Conservation (phyloP, 1,284 basidiomycete genomes). For the Neotropicomus parvogracilis region DNA sequence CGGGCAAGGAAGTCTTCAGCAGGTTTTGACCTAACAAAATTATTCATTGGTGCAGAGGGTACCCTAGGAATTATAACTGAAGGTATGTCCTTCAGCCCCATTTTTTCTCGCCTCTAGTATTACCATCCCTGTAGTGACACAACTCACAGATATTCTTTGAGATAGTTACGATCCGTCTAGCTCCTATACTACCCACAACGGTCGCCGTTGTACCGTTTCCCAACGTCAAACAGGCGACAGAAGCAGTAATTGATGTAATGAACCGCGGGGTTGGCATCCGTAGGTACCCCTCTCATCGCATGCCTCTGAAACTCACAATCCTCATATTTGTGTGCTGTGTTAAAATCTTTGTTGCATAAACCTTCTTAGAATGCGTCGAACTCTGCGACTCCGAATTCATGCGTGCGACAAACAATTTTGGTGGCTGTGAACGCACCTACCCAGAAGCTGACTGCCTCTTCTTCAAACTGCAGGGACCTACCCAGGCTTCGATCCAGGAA, state of each 20-base stretch:
- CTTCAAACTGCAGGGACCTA: conserved; percentile 84
- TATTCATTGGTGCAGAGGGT: conserved; percentile 94
- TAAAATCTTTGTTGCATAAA: not conserved
- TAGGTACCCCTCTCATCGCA: conserved; percentile 33
- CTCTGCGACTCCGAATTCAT: conserved; percentile 72
- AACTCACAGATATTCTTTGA: conserved; percentile 3
- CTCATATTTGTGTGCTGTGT: not conserved
- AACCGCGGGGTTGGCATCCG: conserved; percentile 71
- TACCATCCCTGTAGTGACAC: not conserved
- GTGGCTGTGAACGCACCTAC: conserved; percentile 56
- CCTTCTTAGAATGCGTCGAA: conserved; percentile 65
- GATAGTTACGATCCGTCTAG: conserved; percentile 72
- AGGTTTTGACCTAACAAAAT: conserved; percentile 86
- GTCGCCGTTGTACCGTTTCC: conserved; percentile 71
- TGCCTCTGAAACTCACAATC: not conserved
- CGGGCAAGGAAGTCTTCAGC: conserved; percentile 87
- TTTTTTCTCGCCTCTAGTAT: not conserved
- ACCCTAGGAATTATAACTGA: conserved; percentile 93
- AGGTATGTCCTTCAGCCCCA: conserved; percentile 40
- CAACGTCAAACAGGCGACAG: conserved; percentile 60
- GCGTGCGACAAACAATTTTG: conserved; percentile 64
- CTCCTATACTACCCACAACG: conserved; percentile 76
- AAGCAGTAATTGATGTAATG: conserved; percentile 73
- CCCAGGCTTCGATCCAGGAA: conserved; percentile 57
- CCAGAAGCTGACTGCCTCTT: conserved; percentile 74